These are phyloP conservation scores for Euphorbia celastroides DNA, from an alignment of 441 rosid genomes.

Conservation along the genomic window DNA sequence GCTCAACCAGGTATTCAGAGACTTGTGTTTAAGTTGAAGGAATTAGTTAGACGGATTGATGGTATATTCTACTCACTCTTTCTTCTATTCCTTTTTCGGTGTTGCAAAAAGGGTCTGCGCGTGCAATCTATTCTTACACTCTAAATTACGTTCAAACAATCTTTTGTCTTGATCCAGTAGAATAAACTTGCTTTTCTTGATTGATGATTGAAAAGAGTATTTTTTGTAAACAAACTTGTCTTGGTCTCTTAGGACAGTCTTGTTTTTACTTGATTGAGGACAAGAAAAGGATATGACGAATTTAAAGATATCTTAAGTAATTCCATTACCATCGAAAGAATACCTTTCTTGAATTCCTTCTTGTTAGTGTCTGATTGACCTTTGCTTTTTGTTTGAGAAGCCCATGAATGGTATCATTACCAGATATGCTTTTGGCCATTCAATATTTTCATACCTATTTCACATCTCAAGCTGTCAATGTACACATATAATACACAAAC, in stretches of 20 bases:
- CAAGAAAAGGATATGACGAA: neutral
- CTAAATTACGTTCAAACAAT: neutral
- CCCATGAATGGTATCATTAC: neutral
- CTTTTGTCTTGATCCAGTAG: too few relatives aligned
- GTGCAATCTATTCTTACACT: too few relatives aligned
- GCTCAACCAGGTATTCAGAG: slow-evolving; percentile 99
- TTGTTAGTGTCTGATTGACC: neutral
- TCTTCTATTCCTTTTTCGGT: neutral
- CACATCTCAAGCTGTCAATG: neutral
- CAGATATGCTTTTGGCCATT: slow-evolving; percentile 4
- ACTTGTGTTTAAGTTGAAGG: slow-evolving; percentile 95
- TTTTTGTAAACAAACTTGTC: too few relatives aligned
- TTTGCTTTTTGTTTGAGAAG: neutral
- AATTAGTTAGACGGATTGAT: slow-evolving; percentile 91
- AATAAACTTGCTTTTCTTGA: too few relatives aligned
- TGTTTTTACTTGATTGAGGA: slow-evolving; percentile 1
- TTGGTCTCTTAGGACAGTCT: neutral
- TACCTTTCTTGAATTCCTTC: neutral
- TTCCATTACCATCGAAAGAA: too few relatives aligned
- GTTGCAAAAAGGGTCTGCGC: slow-evolving; percentile 2
- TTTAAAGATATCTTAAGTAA: too few relatives aligned
- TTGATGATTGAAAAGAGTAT: too few relatives aligned
- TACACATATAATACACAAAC: neutral
- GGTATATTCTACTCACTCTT: slow-evolving; percentile 39
- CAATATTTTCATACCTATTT: neutral